Percentiles rank a stretch among this genome's conserved stretches.
These are phyloP conservation scores for Aspergillus haitiensis DNA, from an alignment of 495 filamentous ascomycete genomes.

Conservation along the genomic window DNA sequence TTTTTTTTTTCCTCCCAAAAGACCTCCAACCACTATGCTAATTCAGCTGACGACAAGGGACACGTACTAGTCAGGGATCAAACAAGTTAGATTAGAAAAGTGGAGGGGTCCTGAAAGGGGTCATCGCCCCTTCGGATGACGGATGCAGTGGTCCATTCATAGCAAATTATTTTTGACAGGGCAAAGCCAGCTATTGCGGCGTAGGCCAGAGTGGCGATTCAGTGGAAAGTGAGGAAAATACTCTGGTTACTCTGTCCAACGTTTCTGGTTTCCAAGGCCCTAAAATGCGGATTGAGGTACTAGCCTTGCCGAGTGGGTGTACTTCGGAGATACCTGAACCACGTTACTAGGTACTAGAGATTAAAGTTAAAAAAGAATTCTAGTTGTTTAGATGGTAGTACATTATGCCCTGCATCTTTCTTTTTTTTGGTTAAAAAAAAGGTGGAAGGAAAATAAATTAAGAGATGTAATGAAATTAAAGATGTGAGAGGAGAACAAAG, in stretches of 20 bases:
- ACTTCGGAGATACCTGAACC: constrained; percentile 22
- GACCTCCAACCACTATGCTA: background rate
- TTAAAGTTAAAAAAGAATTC: constrained; percentile 4
- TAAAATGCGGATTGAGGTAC: constrained; percentile 7
- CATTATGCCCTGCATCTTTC: background rate
- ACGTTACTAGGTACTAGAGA: constrained; percentile 7
- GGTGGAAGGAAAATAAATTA: constrained; percentile 4
- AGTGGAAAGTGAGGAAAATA: constrained; percentile 1
- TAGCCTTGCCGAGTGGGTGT: constrained; percentile 20
- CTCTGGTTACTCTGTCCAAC: constrained; percentile 11
- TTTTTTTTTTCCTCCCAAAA: constrained; percentile 3
- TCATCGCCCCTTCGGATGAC: constrained; percentile 13
- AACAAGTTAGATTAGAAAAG: constrained; percentile 21
- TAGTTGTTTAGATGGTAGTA: background rate
- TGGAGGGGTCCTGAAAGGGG: constrained; percentile 24
- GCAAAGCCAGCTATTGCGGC: constrained; percentile 2
- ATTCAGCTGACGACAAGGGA: constrained; percentile 28
- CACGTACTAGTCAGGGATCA: constrained; percentile 29
- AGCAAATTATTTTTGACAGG: constrained; percentile 4
- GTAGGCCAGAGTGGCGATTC: background rate
- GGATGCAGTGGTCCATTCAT: background rate
- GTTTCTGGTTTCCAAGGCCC: constrained; percentile 18
- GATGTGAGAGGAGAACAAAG: too few species aligned
- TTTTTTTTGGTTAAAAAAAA: background rate
- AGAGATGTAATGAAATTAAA: background rate